These are phyloP conservation scores for Curvularia sp. DNA, from an alignment of 2,329 filamentous ascomycete genomes.

Conservation along the genomic window DNA sequence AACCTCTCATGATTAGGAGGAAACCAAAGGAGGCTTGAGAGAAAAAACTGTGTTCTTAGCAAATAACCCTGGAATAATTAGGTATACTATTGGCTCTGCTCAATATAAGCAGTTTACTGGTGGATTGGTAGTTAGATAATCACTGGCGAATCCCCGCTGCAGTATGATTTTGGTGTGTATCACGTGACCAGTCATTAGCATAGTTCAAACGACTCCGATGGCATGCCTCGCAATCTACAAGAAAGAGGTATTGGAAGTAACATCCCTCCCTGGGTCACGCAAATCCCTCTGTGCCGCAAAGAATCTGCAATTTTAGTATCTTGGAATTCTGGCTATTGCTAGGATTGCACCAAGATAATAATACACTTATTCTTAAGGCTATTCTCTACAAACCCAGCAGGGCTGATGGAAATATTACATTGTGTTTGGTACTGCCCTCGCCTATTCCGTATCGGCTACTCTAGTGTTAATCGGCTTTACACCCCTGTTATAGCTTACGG, in stretches of 20 bases:
- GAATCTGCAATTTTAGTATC: slow-evolving; percentile 1
- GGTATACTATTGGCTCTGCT: neutral
- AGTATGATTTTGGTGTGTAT: neutral
- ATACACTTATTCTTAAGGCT: neutral
- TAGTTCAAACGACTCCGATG: neutral
- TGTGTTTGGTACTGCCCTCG: neutral
- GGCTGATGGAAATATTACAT: neutral
- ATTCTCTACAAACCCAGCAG: neutral
- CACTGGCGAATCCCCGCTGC: neutral
- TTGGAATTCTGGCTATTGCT: neutral
- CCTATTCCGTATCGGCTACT: neutral
- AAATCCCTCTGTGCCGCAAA: slow-evolving; percentile 1
- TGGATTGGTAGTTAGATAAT: neutral
- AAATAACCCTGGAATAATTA: neutral
- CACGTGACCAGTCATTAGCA: neutral
- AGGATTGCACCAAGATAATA: neutral
- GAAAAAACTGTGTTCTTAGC: neutral
- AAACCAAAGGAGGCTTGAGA: neutral
- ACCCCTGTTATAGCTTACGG: neutral
- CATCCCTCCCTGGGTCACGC: neutral
- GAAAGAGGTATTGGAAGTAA: no score
- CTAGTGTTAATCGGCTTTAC: neutral
- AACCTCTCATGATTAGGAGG: slow-evolving; percentile 2
- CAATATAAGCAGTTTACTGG: neutral
- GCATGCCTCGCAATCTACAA: no score